Evolutionary conservation across 2,329 filamentous ascomycete species (phyloP), one percentile per base, ranked within the genome.

Genomic region (Aspergillus oerlinghausenensis): DNA sequence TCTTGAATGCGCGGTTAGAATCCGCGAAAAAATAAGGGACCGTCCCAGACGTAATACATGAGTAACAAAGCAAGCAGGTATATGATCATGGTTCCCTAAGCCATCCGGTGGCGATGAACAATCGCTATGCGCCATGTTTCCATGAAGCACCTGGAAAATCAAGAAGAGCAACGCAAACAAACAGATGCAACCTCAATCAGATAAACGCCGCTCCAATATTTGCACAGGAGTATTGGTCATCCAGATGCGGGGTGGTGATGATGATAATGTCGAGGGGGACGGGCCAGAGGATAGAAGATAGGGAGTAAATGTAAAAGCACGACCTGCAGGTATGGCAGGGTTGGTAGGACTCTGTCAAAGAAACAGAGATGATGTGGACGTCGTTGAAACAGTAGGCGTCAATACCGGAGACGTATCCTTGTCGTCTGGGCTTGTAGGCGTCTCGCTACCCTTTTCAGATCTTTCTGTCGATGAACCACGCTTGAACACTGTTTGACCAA

Each of bases 401-500:
- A 75, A 62, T 32, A 51, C 64, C 17, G 71, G 72, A 55, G 70
- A 75, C 21, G 61, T 63, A 25, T 73, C 69, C 54, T 65, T 72
- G n/a, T 69, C 70, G 17, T 73, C 72, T 7, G 61, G 61, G 40
- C 64, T 70, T 4, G 59, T 54, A 32, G 64, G 64, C 7, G 61
- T 60, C 29, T 72, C 69, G 58, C 65, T 66, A 43, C 66, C 62
- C 53, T 66, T 66, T 21, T 70, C 69, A 6, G 67, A 66, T 32
- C 75, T 67, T 25, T 77, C 75, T 1, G 69, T 70, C 5, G 75
- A 77, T 5, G 73, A 67, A 2, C 70, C 67, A 43, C 75, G 70
- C 58, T 77, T 77, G 67, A 78, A 76, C 53, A 79, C 71, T 6
- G 75, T 74, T 56, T 78, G 74, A 19, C 75, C 73, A 56, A 77